Percentiles rank a stretch among this genome's conserved stretches.
phyloP scores from a whole-genome alignment of 331 rosid species.

The Cydonia oblonga region DNA sequence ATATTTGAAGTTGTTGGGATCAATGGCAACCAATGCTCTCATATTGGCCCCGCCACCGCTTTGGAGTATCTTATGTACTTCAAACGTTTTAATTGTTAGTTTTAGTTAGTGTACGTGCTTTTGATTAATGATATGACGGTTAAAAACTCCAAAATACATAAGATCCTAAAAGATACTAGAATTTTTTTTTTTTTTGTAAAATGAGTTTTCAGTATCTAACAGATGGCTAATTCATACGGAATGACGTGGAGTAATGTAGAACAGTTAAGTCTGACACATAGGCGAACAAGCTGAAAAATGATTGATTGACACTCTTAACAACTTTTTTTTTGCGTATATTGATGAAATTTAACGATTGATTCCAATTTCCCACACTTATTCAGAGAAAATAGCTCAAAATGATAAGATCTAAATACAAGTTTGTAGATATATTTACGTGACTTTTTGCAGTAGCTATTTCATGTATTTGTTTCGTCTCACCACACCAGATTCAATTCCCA shows the following conservation, averaged over 20 bases:
- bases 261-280: not conserved
- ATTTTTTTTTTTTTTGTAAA: no score
- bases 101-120: no score
- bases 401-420: not conserved
- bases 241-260: no score
- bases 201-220: not conserved
- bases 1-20: no score
- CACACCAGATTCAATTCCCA: not conserved
- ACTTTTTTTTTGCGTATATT: not conserved
- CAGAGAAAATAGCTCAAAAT: not conserved
- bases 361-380: not conserved
- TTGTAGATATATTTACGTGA: not conserved
- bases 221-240: not conserved
- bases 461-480: not conserved
- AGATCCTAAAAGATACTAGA: no score
- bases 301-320: not conserved
- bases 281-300: not conserved
- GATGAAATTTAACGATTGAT: not conserved
- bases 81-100: no score
- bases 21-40: no score
- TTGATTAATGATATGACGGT: no score
- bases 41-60: no score
- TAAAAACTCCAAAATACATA: no score
- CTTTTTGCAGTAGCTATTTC: not conserved
- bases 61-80: no score